phyloP scores from a whole-genome alignment of 2,329 filamentous ascomycete species.

The Claviceps maximensis region DNA sequence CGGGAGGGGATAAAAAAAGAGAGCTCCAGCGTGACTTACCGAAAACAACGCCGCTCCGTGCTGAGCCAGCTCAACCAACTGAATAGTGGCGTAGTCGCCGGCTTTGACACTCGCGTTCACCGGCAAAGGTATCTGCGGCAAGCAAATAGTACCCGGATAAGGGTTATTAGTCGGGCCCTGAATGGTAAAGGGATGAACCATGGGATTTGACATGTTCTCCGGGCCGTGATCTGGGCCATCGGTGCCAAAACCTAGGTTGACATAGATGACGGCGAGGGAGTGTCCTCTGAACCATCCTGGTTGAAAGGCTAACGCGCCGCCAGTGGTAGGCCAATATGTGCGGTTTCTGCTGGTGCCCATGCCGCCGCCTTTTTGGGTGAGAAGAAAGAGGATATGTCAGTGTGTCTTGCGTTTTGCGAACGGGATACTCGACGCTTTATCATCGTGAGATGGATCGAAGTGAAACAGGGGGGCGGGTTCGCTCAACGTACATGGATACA shows the following conservation, averaged over 20 bases:
- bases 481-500: constrained; percentile 69
- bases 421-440: background rate
- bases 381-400: background rate
- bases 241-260: constrained; percentile 80
- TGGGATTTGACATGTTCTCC: constrained; percentile 73
- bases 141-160: constrained; percentile 80
- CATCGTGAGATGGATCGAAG: constrained; percentile 1
- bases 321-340: constrained; percentile 79
- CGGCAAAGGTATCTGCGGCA: constrained; percentile 80
- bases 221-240: constrained; percentile 52
- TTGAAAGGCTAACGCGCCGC: constrained; percentile 80
- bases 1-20: background rate
- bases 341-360: constrained; percentile 65
- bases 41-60: constrained; percentile 77
- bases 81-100: constrained; percentile 85
- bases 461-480: background rate
- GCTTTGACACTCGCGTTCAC: constrained; percentile 53
- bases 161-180: constrained; percentile 66
- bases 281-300: constrained; percentile 96
- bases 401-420: background rate
- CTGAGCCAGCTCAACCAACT: constrained; percentile 69
- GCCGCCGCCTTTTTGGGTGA: constrained; percentile 71
- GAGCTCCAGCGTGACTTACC: constrained; percentile 33
- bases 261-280: constrained; percentile 65
- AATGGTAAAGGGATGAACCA: constrained; percentile 72